Conservation (phyloP, 306 rosid genomes). For the Cotoneaster glaucophyllus region DNA sequence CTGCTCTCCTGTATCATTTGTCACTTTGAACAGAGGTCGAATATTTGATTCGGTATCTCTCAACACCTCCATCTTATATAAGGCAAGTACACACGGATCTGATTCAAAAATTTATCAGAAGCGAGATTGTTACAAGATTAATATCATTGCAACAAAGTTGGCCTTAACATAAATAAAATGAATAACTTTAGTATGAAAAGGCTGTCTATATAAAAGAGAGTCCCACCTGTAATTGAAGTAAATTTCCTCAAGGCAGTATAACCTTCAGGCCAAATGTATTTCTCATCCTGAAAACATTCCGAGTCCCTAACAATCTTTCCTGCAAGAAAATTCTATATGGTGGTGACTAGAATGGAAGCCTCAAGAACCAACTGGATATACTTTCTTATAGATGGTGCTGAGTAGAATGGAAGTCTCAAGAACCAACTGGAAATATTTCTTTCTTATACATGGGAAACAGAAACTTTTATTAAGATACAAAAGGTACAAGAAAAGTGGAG, state of each 20-base stretch:
- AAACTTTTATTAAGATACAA: neutral
- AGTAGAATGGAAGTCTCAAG: conserved; percentile 14
- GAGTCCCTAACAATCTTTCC: conserved; percentile 77
- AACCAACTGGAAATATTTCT: neutral
- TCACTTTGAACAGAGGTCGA: conserved; percentile 83
- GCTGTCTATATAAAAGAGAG: neutral
- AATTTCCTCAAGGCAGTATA: conserved; percentile 84
- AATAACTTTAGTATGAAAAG: neutral
- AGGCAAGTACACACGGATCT: conserved; percentile 50
- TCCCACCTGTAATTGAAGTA: conserved; percentile 69
- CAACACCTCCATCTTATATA: conserved; percentile 88
- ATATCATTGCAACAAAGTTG: conserved; percentile 1
- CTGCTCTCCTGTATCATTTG: conserved; percentile 81
- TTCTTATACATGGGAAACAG: neutral
- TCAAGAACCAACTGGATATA: conserved; percentile 1
- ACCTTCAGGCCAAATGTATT: conserved; percentile 85
- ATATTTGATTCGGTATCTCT: conserved; percentile 74
- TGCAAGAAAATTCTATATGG: conserved; percentile 27
- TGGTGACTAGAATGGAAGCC: conserved; percentile 11
- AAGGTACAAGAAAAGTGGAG: neutral
- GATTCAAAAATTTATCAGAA: conserved; percentile 15
- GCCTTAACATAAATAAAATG: neutral
- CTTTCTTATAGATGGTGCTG: neutral
- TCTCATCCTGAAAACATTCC: conserved; percentile 55
- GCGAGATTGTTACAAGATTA: neutral